phyloP scores from a whole-genome alignment of 305 asterid species.

The Fraxinus greggii region DNA sequence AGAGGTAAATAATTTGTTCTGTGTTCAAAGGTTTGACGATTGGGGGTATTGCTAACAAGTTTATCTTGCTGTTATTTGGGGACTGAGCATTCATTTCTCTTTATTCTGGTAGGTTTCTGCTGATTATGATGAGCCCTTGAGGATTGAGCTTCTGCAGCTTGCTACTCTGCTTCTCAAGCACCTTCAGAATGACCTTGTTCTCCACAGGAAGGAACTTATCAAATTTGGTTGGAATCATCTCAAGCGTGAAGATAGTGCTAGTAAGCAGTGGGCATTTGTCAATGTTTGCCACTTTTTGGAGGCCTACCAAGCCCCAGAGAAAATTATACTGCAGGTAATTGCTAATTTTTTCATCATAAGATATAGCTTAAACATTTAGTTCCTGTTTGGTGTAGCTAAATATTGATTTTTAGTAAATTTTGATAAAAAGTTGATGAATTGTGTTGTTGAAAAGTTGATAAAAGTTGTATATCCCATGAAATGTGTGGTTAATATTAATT shows the following conservation, averaged over 20 bases:
- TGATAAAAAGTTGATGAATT: not conserved
- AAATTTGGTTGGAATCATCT: slow-evolving; percentile 99
- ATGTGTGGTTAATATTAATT: too few species aligned
- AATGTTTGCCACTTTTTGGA: slow-evolving; percentile 99
- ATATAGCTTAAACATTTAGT: not conserved
- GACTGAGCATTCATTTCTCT: slow-evolving; percentile 21
- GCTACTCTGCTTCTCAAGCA: slow-evolving; percentile 97
- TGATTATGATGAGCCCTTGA: slow-evolving; percentile 94
- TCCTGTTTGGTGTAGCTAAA: not conserved
- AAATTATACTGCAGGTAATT: slow-evolving; percentile 93
- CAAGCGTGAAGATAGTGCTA: slow-evolving; percentile 99
- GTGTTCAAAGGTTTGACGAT: slow-evolving; percentile 4
- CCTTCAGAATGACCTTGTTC: slow-evolving; percentile 97
- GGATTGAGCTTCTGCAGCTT: slow-evolving; percentile 99
- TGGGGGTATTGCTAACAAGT: slow-evolving; percentile 10
- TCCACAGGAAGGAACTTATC: slow-evolving; percentile 92
- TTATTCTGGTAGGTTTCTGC: slow-evolving; percentile 64
- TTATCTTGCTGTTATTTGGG: slow-evolving; percentile 1
- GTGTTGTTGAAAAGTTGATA: not conserved
- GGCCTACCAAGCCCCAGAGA: slow-evolving; percentile 99
- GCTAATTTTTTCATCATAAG: slow-evolving; percentile 10
- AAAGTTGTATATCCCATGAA: not conserved
- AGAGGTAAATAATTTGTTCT: slow-evolving; percentile 60
- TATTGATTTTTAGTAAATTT: not conserved
- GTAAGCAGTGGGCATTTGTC: slow-evolving; percentile 99